Conservation (phyloP, 345 rosid genomes). For the Moringa oleifera region DNA sequence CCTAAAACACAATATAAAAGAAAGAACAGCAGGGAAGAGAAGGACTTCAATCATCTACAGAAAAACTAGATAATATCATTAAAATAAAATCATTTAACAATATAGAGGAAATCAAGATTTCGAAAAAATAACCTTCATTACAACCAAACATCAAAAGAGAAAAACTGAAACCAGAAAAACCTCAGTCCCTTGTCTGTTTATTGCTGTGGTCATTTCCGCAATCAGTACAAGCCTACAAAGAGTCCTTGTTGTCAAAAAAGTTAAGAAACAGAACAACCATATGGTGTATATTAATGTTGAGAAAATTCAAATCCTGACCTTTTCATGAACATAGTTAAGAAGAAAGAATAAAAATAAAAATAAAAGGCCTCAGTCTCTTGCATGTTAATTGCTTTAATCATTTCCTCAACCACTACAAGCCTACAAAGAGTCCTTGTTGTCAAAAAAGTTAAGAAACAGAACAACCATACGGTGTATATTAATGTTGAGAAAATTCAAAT, state of each 20-base stretch:
- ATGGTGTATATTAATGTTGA: background rate
- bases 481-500: background rate
- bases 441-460: background rate
- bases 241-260: constrained; percentile 28
- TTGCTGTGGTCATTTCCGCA: constrained; percentile 17
- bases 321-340: background rate
- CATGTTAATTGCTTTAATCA: constrained; percentile 4
- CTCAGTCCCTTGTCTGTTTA: constrained; percentile 21
- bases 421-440: constrained; percentile 20
- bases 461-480: background rate
- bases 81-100: no score
- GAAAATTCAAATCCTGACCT: background rate
- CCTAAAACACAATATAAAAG: background rate
- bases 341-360: background rate
- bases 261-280: background rate
- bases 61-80: no score
- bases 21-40: background rate
- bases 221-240: constrained; percentile 44
- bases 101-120: background rate
- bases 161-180: constrained; percentile 6
- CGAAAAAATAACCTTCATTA: background rate
- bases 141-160: background rate
- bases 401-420: constrained; percentile 17
- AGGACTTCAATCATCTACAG: no score
- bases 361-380: constrained; percentile 14